Evolutionary conservation across 768 basidiomycete species (phyloP).

Genomic region (Filobasidium floriforme): DNA sequence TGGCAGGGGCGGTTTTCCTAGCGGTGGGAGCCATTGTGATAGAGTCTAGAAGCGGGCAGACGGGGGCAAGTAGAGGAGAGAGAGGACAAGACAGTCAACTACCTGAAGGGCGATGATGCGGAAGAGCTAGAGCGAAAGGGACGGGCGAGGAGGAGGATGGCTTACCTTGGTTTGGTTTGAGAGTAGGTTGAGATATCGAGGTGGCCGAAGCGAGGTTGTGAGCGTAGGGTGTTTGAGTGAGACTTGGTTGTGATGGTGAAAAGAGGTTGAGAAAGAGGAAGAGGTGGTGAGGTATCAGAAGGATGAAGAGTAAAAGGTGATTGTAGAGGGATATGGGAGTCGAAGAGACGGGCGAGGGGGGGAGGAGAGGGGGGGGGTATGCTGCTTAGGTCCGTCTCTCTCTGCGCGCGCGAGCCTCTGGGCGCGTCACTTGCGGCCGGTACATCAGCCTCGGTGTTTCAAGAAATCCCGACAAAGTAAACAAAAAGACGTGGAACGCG

Average conservation of each 20-base stretch:
- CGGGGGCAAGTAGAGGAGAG: not conserved
- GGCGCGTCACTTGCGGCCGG: too few relatives aligned
- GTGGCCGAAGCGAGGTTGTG: not conserved
- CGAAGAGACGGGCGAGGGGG: not conserved
- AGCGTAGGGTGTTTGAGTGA: not conserved
- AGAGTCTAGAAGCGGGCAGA: not conserved
- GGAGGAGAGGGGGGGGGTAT: too few relatives aligned
- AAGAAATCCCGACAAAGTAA: too few relatives aligned
- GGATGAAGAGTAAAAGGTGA: not conserved
- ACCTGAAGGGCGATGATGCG: not conserved
- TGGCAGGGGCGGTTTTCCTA: slow-evolving; percentile 35
- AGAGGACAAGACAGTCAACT: not conserved
- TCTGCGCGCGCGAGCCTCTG: too few relatives aligned
- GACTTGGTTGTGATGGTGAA: not conserved
- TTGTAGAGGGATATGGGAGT: not conserved
- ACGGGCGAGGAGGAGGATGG: not conserved
- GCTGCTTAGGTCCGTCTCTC: too few relatives aligned
- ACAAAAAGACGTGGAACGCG: too few relatives aligned
- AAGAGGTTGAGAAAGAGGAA: not conserved
- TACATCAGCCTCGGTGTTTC: too few relatives aligned
- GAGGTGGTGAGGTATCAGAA: not conserved
- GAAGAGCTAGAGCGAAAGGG: not conserved
- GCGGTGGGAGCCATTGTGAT: slow-evolving; percentile 40
- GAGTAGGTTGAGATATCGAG: not conserved
- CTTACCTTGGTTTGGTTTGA: not conserved